These are phyloP conservation scores for Pochonia chlamydosporia DNA, from an alignment of 2,329 filamentous ascomycete species.

Conservation along the genomic window DNA sequence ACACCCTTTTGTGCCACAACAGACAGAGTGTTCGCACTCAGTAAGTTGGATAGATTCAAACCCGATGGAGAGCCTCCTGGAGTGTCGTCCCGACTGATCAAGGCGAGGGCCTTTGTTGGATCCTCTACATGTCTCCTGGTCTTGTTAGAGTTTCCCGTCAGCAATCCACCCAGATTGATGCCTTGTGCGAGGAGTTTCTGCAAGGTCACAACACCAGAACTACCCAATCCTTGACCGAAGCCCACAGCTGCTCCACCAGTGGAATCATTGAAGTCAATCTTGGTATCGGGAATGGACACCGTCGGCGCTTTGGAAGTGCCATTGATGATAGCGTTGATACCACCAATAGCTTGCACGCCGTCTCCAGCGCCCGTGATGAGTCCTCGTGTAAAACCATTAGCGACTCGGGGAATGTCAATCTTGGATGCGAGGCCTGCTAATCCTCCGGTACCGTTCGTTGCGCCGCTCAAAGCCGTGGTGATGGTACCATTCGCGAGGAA, in stretches of 20 bases:
- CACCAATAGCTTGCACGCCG: conserved; percentile 25
- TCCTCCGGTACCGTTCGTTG: conserved; percentile 1
- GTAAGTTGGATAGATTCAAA: conserved; percentile 20
- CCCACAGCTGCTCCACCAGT: conserved; percentile 27
- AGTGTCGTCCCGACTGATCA: not conserved
- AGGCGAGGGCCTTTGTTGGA: not conserved
- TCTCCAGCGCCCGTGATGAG: conserved; percentile 28
- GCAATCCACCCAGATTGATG: conserved; percentile 7
- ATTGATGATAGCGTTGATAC: conserved; percentile 23
- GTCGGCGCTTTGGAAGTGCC: conserved; percentile 18
- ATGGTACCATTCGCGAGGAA: conserved; percentile 26
- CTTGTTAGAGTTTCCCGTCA: not conserved
- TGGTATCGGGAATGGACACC: conserved; percentile 15
- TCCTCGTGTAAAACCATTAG: conserved; percentile 28
- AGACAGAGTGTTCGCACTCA: conserved; percentile 23
- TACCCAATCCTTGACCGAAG: conserved; percentile 28
- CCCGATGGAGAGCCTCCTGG: not conserved
- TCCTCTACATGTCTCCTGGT: not conserved
- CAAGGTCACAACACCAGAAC: conserved; percentile 24
- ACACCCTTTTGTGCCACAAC: conserved; percentile 21
- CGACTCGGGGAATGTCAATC: conserved; percentile 20
- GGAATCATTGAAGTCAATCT: conserved; percentile 26
- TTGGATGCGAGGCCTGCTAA: conserved; percentile 12
- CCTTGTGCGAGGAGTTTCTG: conserved; percentile 20
- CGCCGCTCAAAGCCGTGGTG: conserved; percentile 15